Base-by-base conservation (phyloP, 2,329 filamentous ascomycete genomes). In the Thermothelomyces thermophilus region DNA sequence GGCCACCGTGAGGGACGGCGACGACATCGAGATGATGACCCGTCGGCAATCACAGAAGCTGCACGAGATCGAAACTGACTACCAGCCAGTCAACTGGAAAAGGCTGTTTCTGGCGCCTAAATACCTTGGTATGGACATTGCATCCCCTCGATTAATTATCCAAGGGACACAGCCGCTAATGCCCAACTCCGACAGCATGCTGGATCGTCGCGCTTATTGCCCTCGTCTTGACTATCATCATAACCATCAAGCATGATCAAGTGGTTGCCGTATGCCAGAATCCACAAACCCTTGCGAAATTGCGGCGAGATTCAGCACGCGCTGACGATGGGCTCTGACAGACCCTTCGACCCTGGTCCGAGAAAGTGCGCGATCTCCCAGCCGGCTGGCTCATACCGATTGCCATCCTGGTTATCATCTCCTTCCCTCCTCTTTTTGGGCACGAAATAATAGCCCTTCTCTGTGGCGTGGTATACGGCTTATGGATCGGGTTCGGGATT, bases 401-500 rank as follows among this genome's bases (percentile, higher is more conserved):
- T 34, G 60, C 59, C 24, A 64, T 71, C 17, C 56, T 71, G 24
- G 61, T 71, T 41, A 37, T 66, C 31, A 67, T 71, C 33, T 70
- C 68, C 3, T 70, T 71, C 46, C 69, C 69, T 3, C 68, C 68
- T 1, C 58, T 71, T 11, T 71, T 71, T 46, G 69, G 69, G 14
- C 69, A 71, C 50, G 69, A 71, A 50, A 59, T 71, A 35, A 57
- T 71, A 37, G 68, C 64, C n/a, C 56, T 71, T 16, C 53, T 71
- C n/a, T 68, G 64, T 44, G 69, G 69, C 56, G 64, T 70, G 0
- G 68, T 71, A 6, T 71, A 67, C 46, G 68, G 68, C 2, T 54
- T 71, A 5, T 70, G 68, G 66, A 58, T 68, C 14, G 69, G 68
- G 4, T 71, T 71, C 41, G 67, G 60, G 4, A 66, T 71, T 37